Base-by-base conservation (phyloP, 2,329 filamentous ascomycete genomes). In the Sclerotinia nivalis region DNA sequence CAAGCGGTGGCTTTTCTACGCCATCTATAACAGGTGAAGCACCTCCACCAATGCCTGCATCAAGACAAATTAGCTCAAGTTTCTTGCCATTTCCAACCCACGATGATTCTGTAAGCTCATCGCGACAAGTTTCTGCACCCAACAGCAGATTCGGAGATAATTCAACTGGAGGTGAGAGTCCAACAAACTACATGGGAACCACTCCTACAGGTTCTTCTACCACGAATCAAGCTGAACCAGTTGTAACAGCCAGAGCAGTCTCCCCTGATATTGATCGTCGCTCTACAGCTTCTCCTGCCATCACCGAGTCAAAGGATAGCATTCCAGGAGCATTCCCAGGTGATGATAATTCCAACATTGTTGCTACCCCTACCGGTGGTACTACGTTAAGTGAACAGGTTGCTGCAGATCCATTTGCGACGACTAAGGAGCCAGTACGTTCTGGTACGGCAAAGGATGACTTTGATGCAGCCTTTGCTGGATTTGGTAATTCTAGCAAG, bases 391-490 rank as follows among this genome's bases (percentile, higher is more conserved):
- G 83, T 74, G 81, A 84, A 70, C 78, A 82, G 71, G 82, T 81
- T 74, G 81, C 80, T 61, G 77, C 78, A 58, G 86, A 87, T 74
- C 83, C 86, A 9, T 90, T 90, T 70, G 81, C 82, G 40, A 79
- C 85, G 70, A 83, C 83, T 68, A 88, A 88, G 80, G 87, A 74
- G 34, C 80, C 80, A 58, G 76, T 78, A 65, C 83, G 84, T 75
- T 83, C 81, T 45, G 77, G 77, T 55, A 80, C 81, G 34, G 79
- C 88, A 54, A 93, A 93, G 81, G 89, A 92, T 64, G 93, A 96
- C 75, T 96, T 96, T 74, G 93, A 96, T 77, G 89, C 90, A 71
- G 93, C 93, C 1, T 96, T 96, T 82, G 91, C 91, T 56, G 90
- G 89, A 69, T 95, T 96, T 75, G 84, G 84, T 54, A 72, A 59